Base-by-base conservation (phyloP, 75 land plant genomes). In the Cupressus sempervirens region DNA sequence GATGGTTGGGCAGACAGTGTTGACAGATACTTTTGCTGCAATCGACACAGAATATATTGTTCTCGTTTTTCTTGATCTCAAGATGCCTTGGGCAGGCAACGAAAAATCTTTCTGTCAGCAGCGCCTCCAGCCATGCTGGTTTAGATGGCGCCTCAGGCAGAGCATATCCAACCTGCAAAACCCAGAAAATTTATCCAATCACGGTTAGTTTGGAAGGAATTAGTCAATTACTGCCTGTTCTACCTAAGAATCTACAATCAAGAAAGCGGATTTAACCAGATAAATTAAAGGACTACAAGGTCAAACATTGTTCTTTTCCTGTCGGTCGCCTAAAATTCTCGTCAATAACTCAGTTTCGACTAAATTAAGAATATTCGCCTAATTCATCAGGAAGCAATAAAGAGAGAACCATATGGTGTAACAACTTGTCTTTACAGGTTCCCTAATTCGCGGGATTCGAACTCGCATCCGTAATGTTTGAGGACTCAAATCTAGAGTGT, bases 81-180 rank as follows among this genome's bases (percentile, higher is more conserved):
- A 73, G 40, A 70, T 86, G 87, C 16, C 18, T 48, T 46, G 54
- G 20, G 62, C 87, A 86, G 18, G 87, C 36, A 40, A 67, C 79
- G 50, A 86, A 86, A 87, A 86, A 86, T 72, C 74, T 84, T 30
- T 85, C 87, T 3, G 46, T 68, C 30, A 86, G 87, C 80, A 86
- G 50, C 5, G 87, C 79, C 87, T 86, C 87, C 32, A 86, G 45
- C 87, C 87, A 86, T 76, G 86, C 86, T 34, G 92, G 93, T 82
- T 82, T 82, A 7, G 56, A 32, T 34, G 34, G 68, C 68, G 50
- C 20, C 14, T 43, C n/a, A n/a, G 29, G 41, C 81, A 79, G 32
- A 79, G 81, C 10, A 79, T 79, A 79, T 79, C 81, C 81, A 43
- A 79, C 81, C 81, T 79, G 81, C 4, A 79, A 3, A 72, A 10